These are phyloP conservation scores for Triticum timopheevii DNA, from an alignment of 176 grass and related monocot genomes.

Conservation along the genomic window DNA sequence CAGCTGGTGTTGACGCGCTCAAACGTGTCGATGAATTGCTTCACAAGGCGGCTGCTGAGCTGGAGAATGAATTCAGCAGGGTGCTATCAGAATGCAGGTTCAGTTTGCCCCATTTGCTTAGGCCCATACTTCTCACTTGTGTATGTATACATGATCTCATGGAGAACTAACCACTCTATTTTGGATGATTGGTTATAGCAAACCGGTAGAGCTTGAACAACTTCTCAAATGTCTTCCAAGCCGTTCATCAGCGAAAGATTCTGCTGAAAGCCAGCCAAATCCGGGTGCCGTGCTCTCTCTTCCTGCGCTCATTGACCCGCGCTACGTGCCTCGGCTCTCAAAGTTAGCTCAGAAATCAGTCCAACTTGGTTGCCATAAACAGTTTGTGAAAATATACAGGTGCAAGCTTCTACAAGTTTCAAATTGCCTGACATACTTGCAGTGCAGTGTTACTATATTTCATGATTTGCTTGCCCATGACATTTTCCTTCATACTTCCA, in stretches of 20 bases:
- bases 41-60: constrained; percentile 28
- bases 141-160: background rate
- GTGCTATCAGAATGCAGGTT: constrained; percentile 54
- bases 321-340: constrained; percentile 43
- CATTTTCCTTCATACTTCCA: constrained; percentile 4
- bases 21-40: constrained; percentile 44
- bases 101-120: background rate
- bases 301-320: constrained; percentile 54
- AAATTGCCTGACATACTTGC: background rate
- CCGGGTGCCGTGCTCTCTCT: constrained; percentile 27
- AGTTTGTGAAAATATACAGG: constrained; percentile 64
- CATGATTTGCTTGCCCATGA: background rate
- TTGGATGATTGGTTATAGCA: constrained; percentile 38
- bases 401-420: constrained; percentile 1
- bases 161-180: background rate
- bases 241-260: constrained; percentile 21
- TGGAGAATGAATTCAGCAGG: constrained; percentile 60
- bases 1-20: constrained; percentile 25
- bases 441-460: background rate
- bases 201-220: constrained; percentile 46
- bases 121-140: background rate
- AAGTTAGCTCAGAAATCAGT: constrained; percentile 51
- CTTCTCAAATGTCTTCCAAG: constrained; percentile 50
- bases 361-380: constrained; percentile 45
- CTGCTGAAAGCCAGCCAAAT: background rate